These are phyloP conservation scores for Ceratobasidium sp. DNA, from an alignment of 1,284 basidiomycete species.

Conservation along the genomic window DNA sequence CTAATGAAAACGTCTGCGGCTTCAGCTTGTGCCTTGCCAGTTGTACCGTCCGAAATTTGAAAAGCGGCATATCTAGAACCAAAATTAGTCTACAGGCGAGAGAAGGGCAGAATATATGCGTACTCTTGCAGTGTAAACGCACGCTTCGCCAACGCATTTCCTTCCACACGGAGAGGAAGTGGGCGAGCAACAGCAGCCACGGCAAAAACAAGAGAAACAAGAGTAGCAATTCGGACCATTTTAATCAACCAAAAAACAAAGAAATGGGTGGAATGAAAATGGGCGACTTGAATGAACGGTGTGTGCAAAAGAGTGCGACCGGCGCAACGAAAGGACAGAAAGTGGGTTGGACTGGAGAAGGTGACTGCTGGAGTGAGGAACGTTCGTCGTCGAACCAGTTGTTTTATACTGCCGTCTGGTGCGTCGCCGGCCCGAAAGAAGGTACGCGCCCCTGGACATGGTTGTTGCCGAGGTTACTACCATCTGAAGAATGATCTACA, in stretches of 20 bases:
- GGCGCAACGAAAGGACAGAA: conserved; percentile 31
- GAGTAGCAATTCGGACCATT: conserved; percentile 20
- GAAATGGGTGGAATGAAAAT: neutral
- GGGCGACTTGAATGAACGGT: conserved; percentile 3
- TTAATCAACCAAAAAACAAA: neutral
- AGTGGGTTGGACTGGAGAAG: conserved; percentile 31
- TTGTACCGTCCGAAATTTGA: conserved; percentile 64
- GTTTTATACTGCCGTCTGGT: neutral
- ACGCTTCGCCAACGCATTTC: neutral
- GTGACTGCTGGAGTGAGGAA: conserved; percentile 43
- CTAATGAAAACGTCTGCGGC: conserved; percentile 62
- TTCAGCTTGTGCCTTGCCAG: conserved; percentile 60
- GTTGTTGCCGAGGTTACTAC: neutral
- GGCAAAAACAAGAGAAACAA: conserved; percentile 26
- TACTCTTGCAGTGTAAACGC: conserved; percentile 18
- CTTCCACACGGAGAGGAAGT: neutral
- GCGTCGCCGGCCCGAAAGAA: neutral
- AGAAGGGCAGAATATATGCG: neutral
- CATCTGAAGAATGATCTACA: neutral
- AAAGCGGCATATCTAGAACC: conserved; percentile 59
- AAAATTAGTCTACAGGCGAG: neutral
- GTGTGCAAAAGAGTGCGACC: conserved; percentile 25
- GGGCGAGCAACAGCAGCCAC: conserved; percentile 28
- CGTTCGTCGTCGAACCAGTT: neutral
- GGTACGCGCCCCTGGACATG: neutral